Conservation (phyloP, 176 grass and related monocot genomes). For the Paspalum notatum region DNA sequence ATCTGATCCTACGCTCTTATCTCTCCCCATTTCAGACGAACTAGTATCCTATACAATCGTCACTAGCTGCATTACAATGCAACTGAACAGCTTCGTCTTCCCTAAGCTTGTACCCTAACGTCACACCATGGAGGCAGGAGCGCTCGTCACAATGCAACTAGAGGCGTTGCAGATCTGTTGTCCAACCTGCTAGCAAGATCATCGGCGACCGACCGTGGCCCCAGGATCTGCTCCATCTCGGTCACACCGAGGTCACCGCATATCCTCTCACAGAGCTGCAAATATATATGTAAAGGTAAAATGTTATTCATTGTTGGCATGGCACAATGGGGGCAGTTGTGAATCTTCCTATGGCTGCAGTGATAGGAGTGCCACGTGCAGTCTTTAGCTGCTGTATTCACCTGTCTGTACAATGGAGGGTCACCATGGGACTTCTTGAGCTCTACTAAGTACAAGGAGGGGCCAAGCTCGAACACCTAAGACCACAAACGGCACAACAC, state of each 20-base stretch:
- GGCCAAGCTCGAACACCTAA: slow-evolving; percentile 84
- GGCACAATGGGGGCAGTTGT: no score
- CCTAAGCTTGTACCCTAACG: not conserved
- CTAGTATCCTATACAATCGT: slow-evolving; percentile 26
- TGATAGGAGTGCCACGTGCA: not conserved
- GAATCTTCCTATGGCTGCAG: not conserved
- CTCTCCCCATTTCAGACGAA: not conserved
- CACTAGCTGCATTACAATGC: slow-evolving; percentile 1
- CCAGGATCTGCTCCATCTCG: slow-evolving; percentile 52
- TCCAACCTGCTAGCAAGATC: slow-evolving; percentile 43
- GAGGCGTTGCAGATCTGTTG: slow-evolving; percentile 16
- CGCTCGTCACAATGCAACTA: slow-evolving; percentile 47
- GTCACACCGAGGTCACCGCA: slow-evolving; percentile 54
- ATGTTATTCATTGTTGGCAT: no score
- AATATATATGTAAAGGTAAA: no score
- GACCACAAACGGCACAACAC: not conserved
- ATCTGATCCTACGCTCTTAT: not conserved
- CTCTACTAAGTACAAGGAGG: slow-evolving; percentile 76
- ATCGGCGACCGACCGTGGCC: not conserved
- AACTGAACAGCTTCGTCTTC: slow-evolving; percentile 14
- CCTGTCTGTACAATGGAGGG: slow-evolving; percentile 70
- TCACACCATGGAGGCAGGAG: not conserved
- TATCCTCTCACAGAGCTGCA: slow-evolving; percentile 71
- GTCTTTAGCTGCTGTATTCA: slow-evolving; percentile 41
- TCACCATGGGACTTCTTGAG: slow-evolving; percentile 78